phyloP scores from a whole-genome alignment of 805 yeast genomes.

The Cyberlindnera maclurae region DNA sequence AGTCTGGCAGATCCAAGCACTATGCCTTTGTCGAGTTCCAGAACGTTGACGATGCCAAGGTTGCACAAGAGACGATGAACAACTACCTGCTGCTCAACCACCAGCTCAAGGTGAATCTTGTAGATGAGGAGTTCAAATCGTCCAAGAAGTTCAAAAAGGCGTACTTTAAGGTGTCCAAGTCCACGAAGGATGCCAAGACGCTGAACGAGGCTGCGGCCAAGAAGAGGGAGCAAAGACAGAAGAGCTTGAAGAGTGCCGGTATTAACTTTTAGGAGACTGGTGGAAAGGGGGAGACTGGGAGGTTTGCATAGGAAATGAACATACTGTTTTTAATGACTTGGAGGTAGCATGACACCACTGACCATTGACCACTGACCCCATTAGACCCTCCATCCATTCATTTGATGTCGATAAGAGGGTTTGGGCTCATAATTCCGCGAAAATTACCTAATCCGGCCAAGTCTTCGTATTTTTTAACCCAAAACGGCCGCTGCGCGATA shows the following conservation, averaged over 20 bases:
- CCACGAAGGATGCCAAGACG: conserved; percentile 25
- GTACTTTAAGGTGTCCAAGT: conserved; percentile 25
- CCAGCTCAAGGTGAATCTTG: conserved; percentile 62
- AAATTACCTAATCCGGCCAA: not conserved
- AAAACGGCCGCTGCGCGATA: no score
- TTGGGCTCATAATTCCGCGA: no score
- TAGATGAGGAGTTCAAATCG: conserved; percentile 38
- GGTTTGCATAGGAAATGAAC: not conserved
- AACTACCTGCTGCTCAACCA: conserved; percentile 88
- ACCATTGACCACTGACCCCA: no score
- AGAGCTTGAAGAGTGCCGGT: conserved; percentile 29
- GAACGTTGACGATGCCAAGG: conserved; percentile 64
- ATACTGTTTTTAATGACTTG: no score
- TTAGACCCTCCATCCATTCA: no score
- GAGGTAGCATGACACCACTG: no score
- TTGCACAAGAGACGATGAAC: conserved; percentile 94
- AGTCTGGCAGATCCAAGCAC: conserved; percentile 86
- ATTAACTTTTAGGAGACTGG: conserved; percentile 31
- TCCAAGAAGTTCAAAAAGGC: conserved; percentile 30
- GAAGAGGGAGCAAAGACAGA: conserved; percentile 28
- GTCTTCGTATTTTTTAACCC: no score
- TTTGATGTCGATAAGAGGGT: no score
- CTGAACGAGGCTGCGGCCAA: conserved; percentile 26
- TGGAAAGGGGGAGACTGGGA: not conserved
- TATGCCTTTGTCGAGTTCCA: conserved; percentile 86